A percentile compares a stretch with the other conserved stretches of the same genome.
Evolutionary conservation across 805 yeast genomes (phyloP).

Genomic region (Middelhovenomyces tepae): DNA sequence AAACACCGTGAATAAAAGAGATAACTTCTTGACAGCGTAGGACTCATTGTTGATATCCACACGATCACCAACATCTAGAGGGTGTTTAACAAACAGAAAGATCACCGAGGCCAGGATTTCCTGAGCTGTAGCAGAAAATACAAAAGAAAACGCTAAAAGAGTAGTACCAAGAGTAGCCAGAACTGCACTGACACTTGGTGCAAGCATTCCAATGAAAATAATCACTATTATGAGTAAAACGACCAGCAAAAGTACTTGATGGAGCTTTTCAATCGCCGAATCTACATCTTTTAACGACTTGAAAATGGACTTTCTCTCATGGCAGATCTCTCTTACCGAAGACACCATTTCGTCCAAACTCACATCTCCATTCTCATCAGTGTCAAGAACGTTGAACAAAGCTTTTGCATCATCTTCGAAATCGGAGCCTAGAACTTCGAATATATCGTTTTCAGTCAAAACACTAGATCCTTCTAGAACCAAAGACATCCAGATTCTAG

Average conservation of each 20-base stretch:
- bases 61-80: conserved; percentile 33
- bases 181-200: conserved; percentile 31
- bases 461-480: conserved; percentile 30
- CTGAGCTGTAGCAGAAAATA: conserved; percentile 30
- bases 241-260: conserved; percentile 26
- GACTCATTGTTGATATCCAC: conserved; percentile 23
- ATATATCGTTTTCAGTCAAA: conserved; percentile 27
- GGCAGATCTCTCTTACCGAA: conserved; percentile 25
- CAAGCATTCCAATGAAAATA: conserved; percentile 33
- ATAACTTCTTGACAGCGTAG: conserved; percentile 24
- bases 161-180: conserved; percentile 34
- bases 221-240: conserved; percentile 28
- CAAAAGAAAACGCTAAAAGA: conserved; percentile 31
- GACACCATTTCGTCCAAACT: conserved; percentile 29
- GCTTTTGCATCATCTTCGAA: conserved; percentile 23
- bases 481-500: conserved; percentile 33
- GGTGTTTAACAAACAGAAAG: conserved; percentile 34
- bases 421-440: conserved; percentile 24
- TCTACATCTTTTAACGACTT: conserved; percentile 32
- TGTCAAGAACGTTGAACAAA: conserved; percentile 28
- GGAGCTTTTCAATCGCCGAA: conserved; percentile 31
- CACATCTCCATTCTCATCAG: conserved; percentile 29
- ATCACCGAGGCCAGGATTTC: conserved; percentile 32
- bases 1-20: conserved; percentile 23
- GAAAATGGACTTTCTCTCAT: conserved; percentile 28